Percentiles rank a stretch among this genome's conserved stretches.
Evolutionary conservation across 306 rosid species (phyloP).

Genomic region (Gynostemma pentaphyllum): DNA sequence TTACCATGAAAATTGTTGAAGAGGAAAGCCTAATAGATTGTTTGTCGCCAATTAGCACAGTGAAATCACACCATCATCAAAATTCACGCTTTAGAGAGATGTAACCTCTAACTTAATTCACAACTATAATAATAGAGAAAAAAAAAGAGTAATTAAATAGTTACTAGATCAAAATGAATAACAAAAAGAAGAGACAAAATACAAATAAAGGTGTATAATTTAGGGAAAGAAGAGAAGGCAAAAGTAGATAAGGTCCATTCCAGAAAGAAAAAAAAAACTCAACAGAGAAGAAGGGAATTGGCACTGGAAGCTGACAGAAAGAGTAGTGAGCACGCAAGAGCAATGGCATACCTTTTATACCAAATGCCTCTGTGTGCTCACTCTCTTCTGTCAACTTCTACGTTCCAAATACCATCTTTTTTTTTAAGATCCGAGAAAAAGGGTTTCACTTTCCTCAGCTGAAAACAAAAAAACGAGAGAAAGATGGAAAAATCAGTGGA

Average conservation of each 20-base stretch:
- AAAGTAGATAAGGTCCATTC: not conserved
- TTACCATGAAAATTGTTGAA: not conserved
- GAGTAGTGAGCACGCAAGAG: conserved; percentile 93
- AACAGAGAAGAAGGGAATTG: not conserved
- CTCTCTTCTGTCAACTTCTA: conserved; percentile 99
- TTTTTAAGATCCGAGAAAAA: too few relatives aligned
- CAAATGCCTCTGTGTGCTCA: conserved; percentile 83
- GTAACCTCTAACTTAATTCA: not conserved
- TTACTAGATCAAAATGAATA: not conserved
- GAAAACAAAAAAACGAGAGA: too few relatives aligned
- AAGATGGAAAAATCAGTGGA: not conserved
- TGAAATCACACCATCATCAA: conserved; percentile 22
- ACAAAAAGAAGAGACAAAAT: not conserved
- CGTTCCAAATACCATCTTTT: conserved; percentile 23
- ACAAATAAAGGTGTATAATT: too few relatives aligned
- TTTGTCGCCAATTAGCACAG: conserved; percentile 30
- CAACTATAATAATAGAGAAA: not conserved
- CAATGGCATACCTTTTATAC: conserved; percentile 40
- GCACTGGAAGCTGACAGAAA: conserved; percentile 62
- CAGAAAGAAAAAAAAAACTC: not conserved
- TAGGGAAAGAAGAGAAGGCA: not conserved
- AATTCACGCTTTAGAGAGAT: conserved; percentile 29
- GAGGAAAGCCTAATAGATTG: not conserved
- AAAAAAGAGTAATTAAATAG: not conserved
- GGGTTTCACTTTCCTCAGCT: not conserved